phyloP scores from a whole-genome alignment of 192 early-diverging fungal species.

The Rhizophagus sp. region DNA sequence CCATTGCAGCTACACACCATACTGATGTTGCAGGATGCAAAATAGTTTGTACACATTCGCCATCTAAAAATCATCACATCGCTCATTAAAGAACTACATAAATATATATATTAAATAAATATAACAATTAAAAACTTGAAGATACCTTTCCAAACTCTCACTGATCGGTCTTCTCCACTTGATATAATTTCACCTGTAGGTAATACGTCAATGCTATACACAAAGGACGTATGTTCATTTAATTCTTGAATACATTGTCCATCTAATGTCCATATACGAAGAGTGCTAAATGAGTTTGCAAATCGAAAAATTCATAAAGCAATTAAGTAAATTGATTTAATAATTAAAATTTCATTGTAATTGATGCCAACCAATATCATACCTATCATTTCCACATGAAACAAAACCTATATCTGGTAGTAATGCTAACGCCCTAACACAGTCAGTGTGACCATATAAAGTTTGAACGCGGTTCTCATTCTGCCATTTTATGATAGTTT shows the following conservation, averaged over 20 bases:
- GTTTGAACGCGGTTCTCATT: conserved; percentile 63
- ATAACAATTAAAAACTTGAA: background rate
- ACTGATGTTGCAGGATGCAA: conserved; percentile 87
- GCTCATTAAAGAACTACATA: background rate
- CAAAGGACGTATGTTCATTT: conserved; percentile 88
- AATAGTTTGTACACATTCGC: conserved; percentile 75
- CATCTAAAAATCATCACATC: conserved; percentile 44
- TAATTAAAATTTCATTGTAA: conserved; percentile 2
- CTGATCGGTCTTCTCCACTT: conserved; percentile 90
- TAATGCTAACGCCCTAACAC: conserved; percentile 76
- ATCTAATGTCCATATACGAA: conserved; percentile 78
- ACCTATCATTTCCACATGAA: conserved; percentile 90
- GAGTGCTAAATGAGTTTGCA: conserved; percentile 51
- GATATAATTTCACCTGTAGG: conserved; percentile 80
- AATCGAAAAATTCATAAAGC: background rate
- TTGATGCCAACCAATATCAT: conserved; percentile 27
- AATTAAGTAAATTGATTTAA: background rate
- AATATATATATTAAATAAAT: background rate
- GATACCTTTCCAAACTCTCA: conserved; percentile 81
- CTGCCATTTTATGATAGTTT: conserved; percentile 85
- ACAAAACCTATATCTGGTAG: conserved; percentile 70
- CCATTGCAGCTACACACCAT: conserved; percentile 79
- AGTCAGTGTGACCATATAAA: conserved; percentile 85
- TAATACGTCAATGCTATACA: conserved; percentile 80
- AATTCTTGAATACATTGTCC: conserved; percentile 76